Evolutionary conservation across 352 stramenopile species (phyloP).

Genomic region (Pseudoperonospora humuli): DNA sequence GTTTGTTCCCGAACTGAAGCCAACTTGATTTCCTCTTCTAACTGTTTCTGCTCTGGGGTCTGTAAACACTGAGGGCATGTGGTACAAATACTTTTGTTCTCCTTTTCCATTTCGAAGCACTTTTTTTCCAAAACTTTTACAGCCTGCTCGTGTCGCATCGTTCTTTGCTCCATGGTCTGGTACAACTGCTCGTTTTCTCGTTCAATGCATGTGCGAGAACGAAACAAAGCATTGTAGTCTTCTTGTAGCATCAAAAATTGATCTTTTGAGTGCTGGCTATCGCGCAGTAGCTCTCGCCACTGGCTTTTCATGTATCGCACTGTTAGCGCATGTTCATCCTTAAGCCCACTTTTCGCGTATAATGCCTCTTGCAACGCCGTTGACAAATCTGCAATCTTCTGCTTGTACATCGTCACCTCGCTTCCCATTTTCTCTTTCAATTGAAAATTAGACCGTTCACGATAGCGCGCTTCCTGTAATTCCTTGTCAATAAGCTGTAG

Average conservation of each 20-base stretch:
- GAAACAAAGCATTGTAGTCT: constrained; percentile 61
- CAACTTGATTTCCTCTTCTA: constrained; percentile 31
- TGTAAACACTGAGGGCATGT: constrained; percentile 49
- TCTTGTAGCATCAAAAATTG: constrained; percentile 62
- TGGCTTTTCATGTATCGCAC: constrained; percentile 58
- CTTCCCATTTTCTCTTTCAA: constrained; percentile 59
- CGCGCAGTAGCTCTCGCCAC: constrained; percentile 45
- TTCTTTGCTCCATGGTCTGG: constrained; percentile 39
- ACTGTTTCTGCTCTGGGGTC: constrained; percentile 39
- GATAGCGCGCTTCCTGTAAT: constrained; percentile 47
- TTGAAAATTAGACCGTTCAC: constrained; percentile 55
- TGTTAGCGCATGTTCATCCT: constrained; percentile 37
- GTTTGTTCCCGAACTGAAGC: constrained; percentile 46
- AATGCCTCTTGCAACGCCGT: constrained; percentile 47
- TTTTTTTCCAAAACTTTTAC: constrained; percentile 48
- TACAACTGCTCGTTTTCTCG: constrained; percentile 45
- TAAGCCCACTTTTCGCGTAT: constrained; percentile 34
- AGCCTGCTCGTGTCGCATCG: constrained; percentile 31
- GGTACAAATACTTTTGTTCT: constrained; percentile 35
- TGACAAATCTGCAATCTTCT: constrained; percentile 45
- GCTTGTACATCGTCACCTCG: constrained; percentile 43
- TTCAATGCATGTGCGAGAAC: constrained; percentile 26
- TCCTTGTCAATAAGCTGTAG: constrained; percentile 62
- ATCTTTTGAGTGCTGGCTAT: constrained; percentile 39
- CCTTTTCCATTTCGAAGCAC: too few species aligned